Conservation (phyloP, 2,329 filamentous ascomycete species). For the Coniochaeta sp. region DNA sequence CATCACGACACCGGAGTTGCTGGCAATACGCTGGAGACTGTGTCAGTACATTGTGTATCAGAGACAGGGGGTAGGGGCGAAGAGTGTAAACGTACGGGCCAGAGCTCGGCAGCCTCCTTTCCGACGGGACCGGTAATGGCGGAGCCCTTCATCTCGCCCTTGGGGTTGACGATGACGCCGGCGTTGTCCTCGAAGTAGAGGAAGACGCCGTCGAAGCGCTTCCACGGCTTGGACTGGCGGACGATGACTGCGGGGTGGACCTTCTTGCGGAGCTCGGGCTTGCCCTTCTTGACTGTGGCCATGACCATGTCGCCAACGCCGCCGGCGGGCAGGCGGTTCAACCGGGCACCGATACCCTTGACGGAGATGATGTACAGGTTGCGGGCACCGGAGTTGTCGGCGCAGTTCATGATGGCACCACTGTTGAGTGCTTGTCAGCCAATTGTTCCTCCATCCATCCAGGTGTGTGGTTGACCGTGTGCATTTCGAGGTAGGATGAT, state of each 20-base stretch:
- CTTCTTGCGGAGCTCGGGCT: slow-evolving; percentile 99
- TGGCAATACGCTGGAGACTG: slow-evolving; percentile 84
- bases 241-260: slow-evolving; percentile 99
- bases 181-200: slow-evolving; percentile 99
- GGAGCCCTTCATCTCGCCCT: slow-evolving; percentile 99
- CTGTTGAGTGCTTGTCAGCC: slow-evolving; percentile 37
- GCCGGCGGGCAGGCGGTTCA: slow-evolving; percentile 94
- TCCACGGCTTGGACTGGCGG: slow-evolving; percentile 98
- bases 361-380: slow-evolving; percentile 99
- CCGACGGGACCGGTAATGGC: slow-evolving; percentile 98
- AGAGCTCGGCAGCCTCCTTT: slow-evolving; percentile 99
- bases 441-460: background rate
- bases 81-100: slow-evolving; percentile 66
- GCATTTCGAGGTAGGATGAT: background rate
- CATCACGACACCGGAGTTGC: slow-evolving; percentile 99
- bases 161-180: slow-evolving; percentile 99
- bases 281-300: slow-evolving; percentile 99
- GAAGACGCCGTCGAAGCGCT: slow-evolving; percentile 96
- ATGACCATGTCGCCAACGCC: slow-evolving; percentile 99
- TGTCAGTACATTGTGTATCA: slow-evolving; percentile 1
- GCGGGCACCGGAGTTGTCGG: slow-evolving; percentile 96
- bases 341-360: slow-evolving; percentile 94
- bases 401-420: slow-evolving; percentile 99
- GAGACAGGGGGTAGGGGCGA: background rate
- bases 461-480: background rate